phyloP scores from a whole-genome alignment of 2,329 filamentous ascomycete species.

The Phialophora verrucosa region DNA sequence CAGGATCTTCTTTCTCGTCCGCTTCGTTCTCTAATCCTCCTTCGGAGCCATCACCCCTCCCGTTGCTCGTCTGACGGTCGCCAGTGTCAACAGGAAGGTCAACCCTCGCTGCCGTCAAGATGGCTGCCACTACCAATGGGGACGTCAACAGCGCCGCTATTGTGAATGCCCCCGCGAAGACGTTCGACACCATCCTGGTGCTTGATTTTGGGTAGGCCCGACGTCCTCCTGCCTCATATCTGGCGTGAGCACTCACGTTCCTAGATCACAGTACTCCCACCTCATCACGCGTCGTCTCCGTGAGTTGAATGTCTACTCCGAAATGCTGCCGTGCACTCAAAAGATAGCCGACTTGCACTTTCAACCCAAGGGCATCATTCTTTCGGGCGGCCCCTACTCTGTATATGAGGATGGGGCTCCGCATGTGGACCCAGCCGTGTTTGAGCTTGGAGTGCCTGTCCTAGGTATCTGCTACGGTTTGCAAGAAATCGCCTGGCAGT shows the following conservation, averaged over 20 bases:
- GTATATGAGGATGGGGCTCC: constrained; percentile 81
- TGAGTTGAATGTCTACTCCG: constrained; percentile 79
- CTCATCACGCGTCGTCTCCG: constrained; percentile 76
- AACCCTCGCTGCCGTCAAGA: background rate
- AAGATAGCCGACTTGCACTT: constrained; percentile 77
- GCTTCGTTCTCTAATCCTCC: constrained; percentile 6
- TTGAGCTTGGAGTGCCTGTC: constrained; percentile 72
- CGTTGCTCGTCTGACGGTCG: constrained; percentile 30
- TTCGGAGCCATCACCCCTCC: constrained; percentile 11
- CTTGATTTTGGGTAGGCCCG: constrained; percentile 44
- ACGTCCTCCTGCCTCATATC: constrained; percentile 7
- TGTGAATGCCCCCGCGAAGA: constrained; percentile 41
- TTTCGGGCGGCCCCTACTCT: constrained; percentile 74
- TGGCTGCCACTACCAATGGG: constrained; percentile 33
- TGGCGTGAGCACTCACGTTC: constrained; percentile 16
- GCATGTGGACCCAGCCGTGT: constrained; percentile 81
- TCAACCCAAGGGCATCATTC: constrained; percentile 83
- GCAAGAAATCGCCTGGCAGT: constrained; percentile 76
- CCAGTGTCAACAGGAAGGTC: constrained; percentile 7
- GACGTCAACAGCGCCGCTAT: constrained; percentile 33
- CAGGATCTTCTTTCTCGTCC: constrained; percentile 34
- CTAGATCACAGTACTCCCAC: constrained; percentile 70
- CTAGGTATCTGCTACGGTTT: constrained; percentile 67
- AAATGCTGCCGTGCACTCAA: constrained; percentile 86
- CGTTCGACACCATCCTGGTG: constrained; percentile 46